Evolutionary conservation across 495 filamentous ascomycete species (phyloP).

Genomic region (Daldinia caldariorum): DNA sequence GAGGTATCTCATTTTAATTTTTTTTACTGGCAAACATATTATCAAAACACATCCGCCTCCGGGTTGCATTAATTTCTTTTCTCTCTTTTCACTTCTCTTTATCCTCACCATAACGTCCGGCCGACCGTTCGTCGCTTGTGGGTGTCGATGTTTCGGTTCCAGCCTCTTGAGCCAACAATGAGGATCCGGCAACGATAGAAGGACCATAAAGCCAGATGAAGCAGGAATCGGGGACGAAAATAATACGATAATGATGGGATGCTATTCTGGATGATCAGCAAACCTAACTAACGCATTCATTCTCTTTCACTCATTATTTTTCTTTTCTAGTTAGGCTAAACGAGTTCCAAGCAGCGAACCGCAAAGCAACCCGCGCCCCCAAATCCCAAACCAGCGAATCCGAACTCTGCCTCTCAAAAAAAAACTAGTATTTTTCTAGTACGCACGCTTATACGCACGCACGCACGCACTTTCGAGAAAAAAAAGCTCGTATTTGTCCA

Average conservation of each 20-base stretch:
- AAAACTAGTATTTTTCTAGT: slow-evolving; percentile 45
- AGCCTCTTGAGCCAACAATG: slow-evolving; percentile 46
- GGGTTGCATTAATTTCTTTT: slow-evolving; percentile 32
- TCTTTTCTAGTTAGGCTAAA: slow-evolving; percentile 5
- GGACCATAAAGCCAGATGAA: slow-evolving; percentile 22
- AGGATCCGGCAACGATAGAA: slow-evolving; percentile 46
- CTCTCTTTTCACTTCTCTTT: slow-evolving; percentile 38
- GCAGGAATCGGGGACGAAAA: slow-evolving; percentile 36
- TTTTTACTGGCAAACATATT: slow-evolving; percentile 40
- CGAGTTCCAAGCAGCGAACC: slow-evolving; percentile 30
- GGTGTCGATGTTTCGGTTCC: slow-evolving; percentile 48
- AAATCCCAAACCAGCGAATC: slow-evolving; percentile 38
- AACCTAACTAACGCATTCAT: slow-evolving; percentile 39
- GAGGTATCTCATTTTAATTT: slow-evolving; percentile 45
- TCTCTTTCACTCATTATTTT: slow-evolving; percentile 10
- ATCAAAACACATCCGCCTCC: slow-evolving; percentile 35
- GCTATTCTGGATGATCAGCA: slow-evolving; percentile 39
- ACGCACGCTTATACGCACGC: slow-evolving; percentile 44
- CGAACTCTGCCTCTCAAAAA: slow-evolving; percentile 30
- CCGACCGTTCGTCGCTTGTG: slow-evolving; percentile 40
- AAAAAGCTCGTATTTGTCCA: slow-evolving; percentile 49
- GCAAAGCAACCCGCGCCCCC: slow-evolving; percentile 19
- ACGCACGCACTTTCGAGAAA: slow-evolving; percentile 25
- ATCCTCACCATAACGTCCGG: slow-evolving; percentile 31
- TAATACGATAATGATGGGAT: slow-evolving; percentile 48